phyloP scores from a whole-genome alignment of 495 filamentous ascomycete species.

The Penicillium bialowiezense region DNA sequence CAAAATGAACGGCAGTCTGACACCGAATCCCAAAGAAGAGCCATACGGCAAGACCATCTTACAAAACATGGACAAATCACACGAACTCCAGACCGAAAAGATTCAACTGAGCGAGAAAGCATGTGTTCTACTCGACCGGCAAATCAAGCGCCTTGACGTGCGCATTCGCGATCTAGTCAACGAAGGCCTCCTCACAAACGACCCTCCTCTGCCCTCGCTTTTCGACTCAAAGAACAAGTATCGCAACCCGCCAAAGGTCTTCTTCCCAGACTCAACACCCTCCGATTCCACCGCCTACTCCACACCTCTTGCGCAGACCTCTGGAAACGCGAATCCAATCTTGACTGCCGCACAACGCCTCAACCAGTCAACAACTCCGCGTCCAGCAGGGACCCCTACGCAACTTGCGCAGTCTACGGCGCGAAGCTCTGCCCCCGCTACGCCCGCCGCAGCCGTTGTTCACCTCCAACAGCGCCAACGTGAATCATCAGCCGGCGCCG shows the following conservation, averaged over 20 bases:
- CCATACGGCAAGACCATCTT: constrained; percentile 65
- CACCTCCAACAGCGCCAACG: constrained; percentile 63
- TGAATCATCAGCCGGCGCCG: constrained; percentile 74
- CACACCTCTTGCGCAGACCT: constrained; percentile 40
- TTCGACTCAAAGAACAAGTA: constrained; percentile 59
- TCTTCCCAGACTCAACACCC: constrained; percentile 46
- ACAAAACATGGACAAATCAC: constrained; percentile 66
- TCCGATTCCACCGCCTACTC: constrained; percentile 36
- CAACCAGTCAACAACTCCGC: constrained; percentile 38
- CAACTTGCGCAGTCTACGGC: constrained; percentile 29
- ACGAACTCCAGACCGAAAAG: constrained; percentile 84
- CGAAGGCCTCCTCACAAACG: constrained; percentile 71
- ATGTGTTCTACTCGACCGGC: constrained; percentile 75
- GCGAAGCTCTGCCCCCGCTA: constrained; percentile 60
- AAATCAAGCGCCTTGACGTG: constrained; percentile 80
- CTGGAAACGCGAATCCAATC: constrained; percentile 41
- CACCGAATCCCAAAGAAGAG: constrained; percentile 84
- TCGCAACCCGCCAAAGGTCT: constrained; percentile 52
- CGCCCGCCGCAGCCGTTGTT: constrained; percentile 55
- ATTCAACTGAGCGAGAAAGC: constrained; percentile 75
- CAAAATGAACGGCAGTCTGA: constrained; percentile 75
- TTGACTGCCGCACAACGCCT: constrained; percentile 45
- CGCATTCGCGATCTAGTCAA: constrained; percentile 82
- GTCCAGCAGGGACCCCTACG: constrained; percentile 15
- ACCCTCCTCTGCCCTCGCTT: constrained; percentile 78